Evolutionary conservation across 2,329 filamentous ascomycete species (phyloP).

Genomic region (Nemania diffusa): DNA sequence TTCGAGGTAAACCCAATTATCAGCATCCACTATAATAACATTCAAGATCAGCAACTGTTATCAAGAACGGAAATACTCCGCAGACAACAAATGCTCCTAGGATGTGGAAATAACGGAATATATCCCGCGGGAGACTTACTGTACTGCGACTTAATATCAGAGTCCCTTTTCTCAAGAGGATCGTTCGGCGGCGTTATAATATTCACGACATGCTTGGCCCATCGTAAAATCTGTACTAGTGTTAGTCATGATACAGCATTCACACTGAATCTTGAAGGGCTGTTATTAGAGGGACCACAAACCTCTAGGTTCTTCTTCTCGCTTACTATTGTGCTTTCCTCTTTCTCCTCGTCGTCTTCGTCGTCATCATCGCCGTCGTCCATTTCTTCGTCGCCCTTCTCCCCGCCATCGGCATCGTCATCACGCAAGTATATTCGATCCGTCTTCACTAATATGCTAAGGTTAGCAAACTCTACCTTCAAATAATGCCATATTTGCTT

Average conservation of each 20-base stretch:
- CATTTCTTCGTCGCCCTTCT: too few species aligned
- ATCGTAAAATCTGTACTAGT: constrained; percentile 7
- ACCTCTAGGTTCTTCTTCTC: constrained; percentile 1
- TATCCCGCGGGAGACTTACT: constrained; percentile 5
- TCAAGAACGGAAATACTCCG: too few species aligned
- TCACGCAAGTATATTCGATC: neutral
- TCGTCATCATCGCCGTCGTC: neutral
- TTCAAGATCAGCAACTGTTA: neutral
- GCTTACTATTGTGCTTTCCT: neutral
- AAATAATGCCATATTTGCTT: neutral
- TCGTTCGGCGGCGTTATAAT: neutral
- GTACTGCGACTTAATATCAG: neutral
- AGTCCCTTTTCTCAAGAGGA: neutral
- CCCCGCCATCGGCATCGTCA: neutral
- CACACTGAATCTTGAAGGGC: neutral
- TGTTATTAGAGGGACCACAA: neutral
- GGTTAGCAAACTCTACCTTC: neutral
- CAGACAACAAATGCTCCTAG: too few species aligned
- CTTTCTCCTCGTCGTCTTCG: neutral
- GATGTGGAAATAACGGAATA: neutral
- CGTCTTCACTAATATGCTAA: constrained; percentile 7
- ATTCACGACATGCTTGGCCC: constrained; percentile 22
- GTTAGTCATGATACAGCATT: neutral
- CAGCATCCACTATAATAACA: neutral
- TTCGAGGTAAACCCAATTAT: constrained; percentile 24